Conservation (phyloP, 1,284 basidiomycete species). For the Lignosus rhinocerotis region DNA sequence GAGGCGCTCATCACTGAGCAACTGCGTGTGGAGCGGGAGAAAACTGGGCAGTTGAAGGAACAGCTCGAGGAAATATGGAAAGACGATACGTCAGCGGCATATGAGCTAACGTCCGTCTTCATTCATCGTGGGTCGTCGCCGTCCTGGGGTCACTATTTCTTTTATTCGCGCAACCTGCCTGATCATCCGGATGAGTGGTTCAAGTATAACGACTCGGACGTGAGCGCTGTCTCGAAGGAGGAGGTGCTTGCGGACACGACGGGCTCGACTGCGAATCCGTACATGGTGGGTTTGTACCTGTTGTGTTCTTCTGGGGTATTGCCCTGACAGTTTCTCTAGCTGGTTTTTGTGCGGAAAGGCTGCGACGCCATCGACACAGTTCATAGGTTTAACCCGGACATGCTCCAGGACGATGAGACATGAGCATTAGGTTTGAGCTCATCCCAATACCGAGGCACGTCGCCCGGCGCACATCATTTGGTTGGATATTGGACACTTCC, state of each 20-base stretch:
- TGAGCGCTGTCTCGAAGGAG: constrained; percentile 70
- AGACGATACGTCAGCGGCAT: constrained; percentile 67
- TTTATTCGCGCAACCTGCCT: constrained; percentile 83
- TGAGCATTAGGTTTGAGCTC: not conserved
- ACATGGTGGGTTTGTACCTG: constrained; percentile 55
- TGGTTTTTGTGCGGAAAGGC: constrained; percentile 80
- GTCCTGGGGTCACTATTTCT: constrained; percentile 87
- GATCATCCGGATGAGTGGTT: constrained; percentile 82
- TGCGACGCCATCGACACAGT: constrained; percentile 76
- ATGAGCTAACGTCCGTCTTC: constrained; percentile 94
- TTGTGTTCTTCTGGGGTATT: too few relatives aligned
- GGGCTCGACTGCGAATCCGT: constrained; percentile 80
- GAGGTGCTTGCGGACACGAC: constrained; percentile 82
- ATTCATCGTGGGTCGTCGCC: constrained; percentile 89
- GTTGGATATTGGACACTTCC: too few relatives aligned
- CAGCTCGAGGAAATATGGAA: constrained; percentile 82
- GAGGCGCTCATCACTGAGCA: constrained; percentile 56
- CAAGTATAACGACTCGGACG: constrained; percentile 92
- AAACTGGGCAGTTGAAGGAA: constrained; percentile 59
- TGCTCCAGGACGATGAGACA: constrained; percentile 18
- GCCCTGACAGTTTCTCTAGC: constrained; percentile 71
- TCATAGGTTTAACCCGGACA: constrained; percentile 51
- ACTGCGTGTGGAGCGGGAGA: constrained; percentile 59
- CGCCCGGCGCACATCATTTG: too few relatives aligned
- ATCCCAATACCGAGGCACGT: too few relatives aligned